Evolutionary conservation across 2,329 filamentous ascomycete genomes (phyloP), one percentile per base, ranked within the genome.

Genomic region (Neopestalotiopsis clavispora): DNA sequence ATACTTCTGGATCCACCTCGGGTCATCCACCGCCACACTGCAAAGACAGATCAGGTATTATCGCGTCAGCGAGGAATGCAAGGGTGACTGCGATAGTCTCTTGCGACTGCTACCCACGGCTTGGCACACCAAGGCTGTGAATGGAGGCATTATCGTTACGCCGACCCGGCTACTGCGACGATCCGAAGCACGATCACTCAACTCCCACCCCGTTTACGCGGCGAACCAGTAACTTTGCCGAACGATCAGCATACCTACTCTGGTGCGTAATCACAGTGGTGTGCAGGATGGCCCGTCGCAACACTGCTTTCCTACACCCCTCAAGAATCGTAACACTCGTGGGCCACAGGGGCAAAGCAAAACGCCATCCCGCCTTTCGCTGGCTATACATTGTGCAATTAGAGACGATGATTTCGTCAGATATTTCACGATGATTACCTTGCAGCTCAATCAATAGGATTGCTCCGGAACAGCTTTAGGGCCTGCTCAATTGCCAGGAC

Each of bases 81-180:
- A 52, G 20, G 30, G 62, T 52, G 42, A 40, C n/a, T n/a, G n/a
- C 23, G 62, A 65, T 17, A 28, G n/a, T 17, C 20, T 28, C 34
- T 32, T 65, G 42, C n/a, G 52, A 34, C 14, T 56, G 62, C 64
- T 57, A n/a, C 42, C 23, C 42, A 58, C 52, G 28, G 23, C 42
- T 38, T 38, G 28, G 28, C 23, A 42, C 49, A 9, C 20, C 23
- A 34, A 4, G 14, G 40, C 52, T 66, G n/a, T 57, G 64, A 57
- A 56, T 66, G 64, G 64, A 66, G 49, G 64, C 42, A 66, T 66
- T 66, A 57, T 66, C 64, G 13, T 66, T 58, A 42, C 28, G 32
- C 64, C 64, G 42, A 14, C 64, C 42, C 64, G 23, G 28, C 57
- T 28, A 4, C 23, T 59, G 57, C 23, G 23, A 59, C 23, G 30